Conservation (phyloP, 1,139 yeast genomes). For the Pichia sp. region DNA sequence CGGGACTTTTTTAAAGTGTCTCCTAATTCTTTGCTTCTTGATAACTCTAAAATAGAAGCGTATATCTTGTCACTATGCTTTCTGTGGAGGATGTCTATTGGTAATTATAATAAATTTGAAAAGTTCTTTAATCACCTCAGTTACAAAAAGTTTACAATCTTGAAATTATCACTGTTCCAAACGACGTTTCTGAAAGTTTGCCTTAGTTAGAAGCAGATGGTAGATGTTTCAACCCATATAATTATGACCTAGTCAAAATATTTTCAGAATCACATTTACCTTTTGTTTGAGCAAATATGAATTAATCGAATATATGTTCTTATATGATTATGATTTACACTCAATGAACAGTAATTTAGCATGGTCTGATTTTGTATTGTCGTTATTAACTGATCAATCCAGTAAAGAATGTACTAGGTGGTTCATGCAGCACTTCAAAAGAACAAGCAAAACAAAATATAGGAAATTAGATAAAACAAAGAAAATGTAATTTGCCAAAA, state of each 20-base stretch:
- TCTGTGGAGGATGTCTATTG: background rate
- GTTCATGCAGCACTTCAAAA: background rate
- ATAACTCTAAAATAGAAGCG: background rate
- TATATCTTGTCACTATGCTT: background rate
- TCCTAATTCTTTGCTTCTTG: background rate
- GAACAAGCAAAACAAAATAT: background rate
- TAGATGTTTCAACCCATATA: background rate
- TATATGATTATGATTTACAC: conserved; percentile 21
- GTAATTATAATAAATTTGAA: background rate
- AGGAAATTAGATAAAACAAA: background rate
- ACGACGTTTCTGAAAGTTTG: background rate
- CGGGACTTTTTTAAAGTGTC: background rate
- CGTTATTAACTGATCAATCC: background rate
- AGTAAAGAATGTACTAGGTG: background rate
- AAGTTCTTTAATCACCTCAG: background rate
- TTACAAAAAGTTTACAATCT: background rate
- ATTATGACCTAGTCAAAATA: background rate
- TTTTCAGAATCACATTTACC: background rate
- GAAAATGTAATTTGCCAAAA: background rate
- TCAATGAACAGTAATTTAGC: conserved; percentile 34
- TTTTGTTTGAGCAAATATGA: background rate
- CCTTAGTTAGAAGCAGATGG: background rate
- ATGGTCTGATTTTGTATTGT: background rate
- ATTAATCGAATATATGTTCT: background rate
- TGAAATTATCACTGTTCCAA: background rate